Evolutionary conservation across 202 grass and related monocot genomes (phyloP).

Genomic region (Bolboschoenoplectus hybrid): DNA sequence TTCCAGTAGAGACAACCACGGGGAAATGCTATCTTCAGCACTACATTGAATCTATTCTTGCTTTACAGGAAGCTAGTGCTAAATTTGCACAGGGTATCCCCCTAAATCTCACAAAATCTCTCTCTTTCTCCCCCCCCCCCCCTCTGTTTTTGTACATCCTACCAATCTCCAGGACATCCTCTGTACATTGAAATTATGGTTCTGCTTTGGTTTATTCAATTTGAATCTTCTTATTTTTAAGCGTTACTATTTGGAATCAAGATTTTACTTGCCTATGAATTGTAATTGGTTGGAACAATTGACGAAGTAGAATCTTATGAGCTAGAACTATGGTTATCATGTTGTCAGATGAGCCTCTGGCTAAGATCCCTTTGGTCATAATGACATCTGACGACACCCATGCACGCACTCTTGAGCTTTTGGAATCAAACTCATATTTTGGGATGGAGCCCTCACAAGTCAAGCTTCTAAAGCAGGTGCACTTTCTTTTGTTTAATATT

Average conservation of each 20-base stretch:
- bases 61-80: slow-evolving; percentile 81
- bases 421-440: slow-evolving; percentile 90
- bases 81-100: slow-evolving; percentile 59
- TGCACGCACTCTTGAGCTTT: slow-evolving; percentile 63
- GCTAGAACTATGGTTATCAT: background rate
- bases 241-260: background rate
- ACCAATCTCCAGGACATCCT: background rate
- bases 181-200: slow-evolving; percentile 7
- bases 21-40: slow-evolving; percentile 93
- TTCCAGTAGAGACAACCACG: slow-evolving; percentile 77
- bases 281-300: slow-evolving; percentile 24
- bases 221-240: background rate
- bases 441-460: slow-evolving; percentile 93
- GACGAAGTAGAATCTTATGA: background rate
- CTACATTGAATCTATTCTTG: slow-evolving; percentile 92
- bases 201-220: background rate
- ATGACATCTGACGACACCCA: slow-evolving; percentile 99
- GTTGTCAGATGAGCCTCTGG: slow-evolving; percentile 46
- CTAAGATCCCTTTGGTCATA: slow-evolving; percentile 85
- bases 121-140: background rate
- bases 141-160: background rate
- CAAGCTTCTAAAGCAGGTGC: slow-evolving; percentile 90
- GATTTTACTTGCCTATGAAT: background rate
- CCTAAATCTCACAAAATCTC: background rate
- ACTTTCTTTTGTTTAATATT: slow-evolving; percentile 31